Base-by-base conservation (phyloP, 192 early-diverging fungal genomes). In the Coemansia sp. region DNA sequence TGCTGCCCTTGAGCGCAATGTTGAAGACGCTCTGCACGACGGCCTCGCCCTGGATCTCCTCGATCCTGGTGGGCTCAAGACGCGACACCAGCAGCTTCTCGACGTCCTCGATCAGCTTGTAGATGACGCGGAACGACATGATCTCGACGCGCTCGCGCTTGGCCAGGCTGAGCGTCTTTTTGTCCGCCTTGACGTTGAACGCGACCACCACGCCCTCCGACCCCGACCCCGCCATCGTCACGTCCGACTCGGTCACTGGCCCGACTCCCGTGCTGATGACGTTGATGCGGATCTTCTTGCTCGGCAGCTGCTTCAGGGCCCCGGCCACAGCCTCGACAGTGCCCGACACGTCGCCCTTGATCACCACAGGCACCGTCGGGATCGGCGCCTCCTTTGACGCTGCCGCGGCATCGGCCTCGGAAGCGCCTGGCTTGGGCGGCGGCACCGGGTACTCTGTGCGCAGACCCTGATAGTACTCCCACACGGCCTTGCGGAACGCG, bases 71-170 rank as follows among this genome's bases (percentile, higher is more conserved):
- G 9, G 92, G 90, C 46, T 91, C 88, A 24, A 98, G 76, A 23
- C 87, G 74, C 20, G 83, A 81, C 7, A 78, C 66, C 65, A 98
- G 67, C 36, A 80, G 56, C 34, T 84, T 77, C 71, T 95, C 93
- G 28, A 96, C 73, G 44, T 90, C 85, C 53, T 98, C 95, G 34
- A 98, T 53, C n/a, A 98, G 76, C 51, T 87, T 84, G 77, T 98
- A 98, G 46, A 98, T 96, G 47, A 98, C 80, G 10, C 85, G 83
- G 60, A 87, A 87, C 17, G 79, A 60, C 50, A 82, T 75, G 28
- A 98, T 67, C 1, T 67, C 58, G 19, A 98, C 89, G 17, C 71
- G 67, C 36, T 76, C 58, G 55, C 78, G 55, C 42, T 79, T 77
- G 7, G 92, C 90, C 6, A 71, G 61, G 14, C 60, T 67, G 40